These are phyloP conservation scores for Mycena rebaudengoi DNA, from an alignment of 768 basidiomycete genomes.

Conservation along the genomic window DNA sequence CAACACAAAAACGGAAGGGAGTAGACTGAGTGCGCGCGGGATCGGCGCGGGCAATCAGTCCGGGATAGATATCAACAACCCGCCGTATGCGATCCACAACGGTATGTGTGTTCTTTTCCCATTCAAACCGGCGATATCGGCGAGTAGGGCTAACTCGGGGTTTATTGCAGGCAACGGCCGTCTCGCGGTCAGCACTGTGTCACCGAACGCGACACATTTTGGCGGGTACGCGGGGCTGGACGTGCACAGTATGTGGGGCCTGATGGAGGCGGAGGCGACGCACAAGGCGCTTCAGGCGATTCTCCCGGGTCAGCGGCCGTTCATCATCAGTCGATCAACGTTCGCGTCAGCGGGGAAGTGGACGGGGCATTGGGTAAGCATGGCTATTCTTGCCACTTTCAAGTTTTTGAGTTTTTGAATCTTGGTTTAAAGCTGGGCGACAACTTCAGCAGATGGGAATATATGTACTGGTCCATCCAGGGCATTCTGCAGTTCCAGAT, in stretches of 20 bases:
- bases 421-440: constrained; percentile 60
- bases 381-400: constrained; percentile 8
- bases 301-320: constrained; percentile 69
- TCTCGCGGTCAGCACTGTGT: constrained; percentile 62
- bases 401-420: constrained; percentile 3
- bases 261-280: constrained; percentile 75
- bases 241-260: constrained; percentile 76
- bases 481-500: constrained; percentile 87
- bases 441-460: constrained; percentile 79
- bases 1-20: constrained; percentile 45
- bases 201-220: constrained; percentile 76
- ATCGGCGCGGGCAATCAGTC: constrained; percentile 58
- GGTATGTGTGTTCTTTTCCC: constrained; percentile 45
- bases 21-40: constrained; percentile 49
- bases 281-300: constrained; percentile 64
- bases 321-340: constrained; percentile 74
- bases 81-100: constrained; percentile 79
- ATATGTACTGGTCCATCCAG: constrained; percentile 74
- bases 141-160: constrained; percentile 3
- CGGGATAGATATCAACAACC: constrained; percentile 60
- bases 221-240: constrained; percentile 71
- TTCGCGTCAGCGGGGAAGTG: constrained; percentile 75
- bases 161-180: constrained; percentile 52
- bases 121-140: constrained; percentile 10
- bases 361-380: constrained; percentile 68